A percentile compares a stretch with the other conserved stretches of the same genome.
phyloP scores from a whole-genome alignment of 2,329 filamentous ascomycete species.

The Calonectria montana region DNA sequence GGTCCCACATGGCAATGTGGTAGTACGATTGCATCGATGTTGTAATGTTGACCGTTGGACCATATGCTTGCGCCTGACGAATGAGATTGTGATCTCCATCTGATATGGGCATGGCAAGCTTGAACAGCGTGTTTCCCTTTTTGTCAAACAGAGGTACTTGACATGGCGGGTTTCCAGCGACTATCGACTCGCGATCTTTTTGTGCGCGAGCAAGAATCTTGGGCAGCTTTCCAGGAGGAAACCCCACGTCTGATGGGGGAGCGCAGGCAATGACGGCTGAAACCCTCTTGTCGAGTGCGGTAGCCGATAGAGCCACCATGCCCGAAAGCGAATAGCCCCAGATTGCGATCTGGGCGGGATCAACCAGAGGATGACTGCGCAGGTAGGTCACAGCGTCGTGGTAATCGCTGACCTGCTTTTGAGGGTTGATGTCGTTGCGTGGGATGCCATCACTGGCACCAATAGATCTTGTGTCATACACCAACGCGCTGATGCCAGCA shows the following conservation, averaged over 20 bases:
- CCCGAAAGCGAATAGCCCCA: conserved; percentile 48
- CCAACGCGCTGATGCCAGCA: conserved; percentile 48
- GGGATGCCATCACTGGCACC: conserved; percentile 52
- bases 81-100: conserved; percentile 14
- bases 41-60: conserved; percentile 12
- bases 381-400: conserved; percentile 52
- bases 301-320: conserved; percentile 40
- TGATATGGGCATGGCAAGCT: conserved; percentile 13
- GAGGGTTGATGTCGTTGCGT: conserved; percentile 51
- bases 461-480: conserved; percentile 50
- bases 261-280: conserved; percentile 3
- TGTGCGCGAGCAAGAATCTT: conserved; percentile 16
- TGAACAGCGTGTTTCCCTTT: conserved; percentile 13
- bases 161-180: conserved; percentile 12
- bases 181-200: conserved; percentile 13
- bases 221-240: conserved; percentile 5
- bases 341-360: conserved; percentile 37
- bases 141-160: conserved; percentile 19
- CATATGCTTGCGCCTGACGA: conserved; percentile 14
- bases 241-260: conserved; percentile 5
- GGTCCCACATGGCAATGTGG: conserved; percentile 19
- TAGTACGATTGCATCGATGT: conserved; percentile 22
- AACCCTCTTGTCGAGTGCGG: conserved; percentile 43
- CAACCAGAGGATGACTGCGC: conserved; percentile 54
- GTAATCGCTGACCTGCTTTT: conserved; percentile 45